Percentiles rank a stretch among this genome's conserved stretches.
Evolutionary conservation across 164 flowering plant species (phyloP).

Genomic region (Echeveria elegans): DNA sequence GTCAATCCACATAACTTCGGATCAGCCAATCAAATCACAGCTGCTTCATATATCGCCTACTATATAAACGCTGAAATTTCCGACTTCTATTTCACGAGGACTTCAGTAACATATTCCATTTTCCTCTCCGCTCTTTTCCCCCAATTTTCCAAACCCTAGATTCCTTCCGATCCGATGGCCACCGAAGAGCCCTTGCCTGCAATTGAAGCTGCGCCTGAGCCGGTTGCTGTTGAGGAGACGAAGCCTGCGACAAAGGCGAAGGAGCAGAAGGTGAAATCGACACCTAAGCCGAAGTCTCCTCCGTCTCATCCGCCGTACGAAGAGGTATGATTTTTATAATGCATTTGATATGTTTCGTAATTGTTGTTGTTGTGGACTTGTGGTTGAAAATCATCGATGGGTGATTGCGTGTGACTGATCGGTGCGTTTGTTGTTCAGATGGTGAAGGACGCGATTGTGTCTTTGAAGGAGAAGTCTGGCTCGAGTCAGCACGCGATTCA

Average conservation of each 20-base stretch:
- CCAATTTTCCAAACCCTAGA: conserved; percentile 8
- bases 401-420: no score
- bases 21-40: conserved; percentile 32
- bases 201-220: neutral
- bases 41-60: conserved; percentile 4
- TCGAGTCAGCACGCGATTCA: conserved; percentile 36
- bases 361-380: no score
- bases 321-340: conserved; percentile 26
- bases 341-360: neutral
- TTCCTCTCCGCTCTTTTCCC: neutral
- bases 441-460: conserved; percentile 34
- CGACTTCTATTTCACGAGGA: neutral
- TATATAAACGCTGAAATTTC: conserved; percentile 18
- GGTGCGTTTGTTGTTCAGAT: conserved; percentile 24
- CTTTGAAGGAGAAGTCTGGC: conserved; percentile 33
- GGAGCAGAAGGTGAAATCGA: conserved; percentile 12
- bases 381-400: no score
- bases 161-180: conserved; percentile 14
- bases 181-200: conserved; percentile 1
- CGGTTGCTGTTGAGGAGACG: neutral
- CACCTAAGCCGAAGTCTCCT: conserved; percentile 21
- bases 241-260: neutral
- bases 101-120: neutral
- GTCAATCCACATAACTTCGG: conserved; percentile 24
- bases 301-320: conserved; percentile 43